phyloP scores from a whole-genome alignment of 345 rosid species.

The Cardamine occulta region DNA sequence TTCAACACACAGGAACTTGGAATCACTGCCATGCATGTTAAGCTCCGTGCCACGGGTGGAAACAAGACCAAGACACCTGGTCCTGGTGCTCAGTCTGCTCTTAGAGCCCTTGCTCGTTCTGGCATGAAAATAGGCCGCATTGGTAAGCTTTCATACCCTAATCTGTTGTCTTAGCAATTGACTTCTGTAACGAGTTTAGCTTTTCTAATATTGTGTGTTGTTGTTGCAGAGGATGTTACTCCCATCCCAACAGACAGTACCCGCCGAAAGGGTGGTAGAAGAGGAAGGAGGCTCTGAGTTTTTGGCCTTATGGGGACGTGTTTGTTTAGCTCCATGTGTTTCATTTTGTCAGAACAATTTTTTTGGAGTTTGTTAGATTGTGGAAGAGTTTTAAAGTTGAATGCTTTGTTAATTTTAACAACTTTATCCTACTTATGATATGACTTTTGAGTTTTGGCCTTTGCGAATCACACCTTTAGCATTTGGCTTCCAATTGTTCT shows the following conservation, averaged over 20 bases:
- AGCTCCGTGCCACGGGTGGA: slow-evolving; percentile 89
- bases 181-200: too few species aligned
- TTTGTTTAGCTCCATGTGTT: slow-evolving; percentile 23
- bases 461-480: neutral
- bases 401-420: slow-evolving; percentile 7
- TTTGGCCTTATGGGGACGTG: neutral
- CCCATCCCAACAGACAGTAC: slow-evolving; percentile 95
- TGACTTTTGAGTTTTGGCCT: neutral
- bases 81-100: slow-evolving; percentile 91
- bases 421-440: slow-evolving; percentile 1
- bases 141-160: slow-evolving; percentile 42
- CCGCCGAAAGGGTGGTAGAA: slow-evolving; percentile 89
- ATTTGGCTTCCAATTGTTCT: neutral
- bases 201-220: too few species aligned
- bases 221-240: slow-evolving; percentile 98
- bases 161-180: too few species aligned
- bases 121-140: slow-evolving; percentile 96
- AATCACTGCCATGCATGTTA: slow-evolving; percentile 76
- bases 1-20: slow-evolving; percentile 65
- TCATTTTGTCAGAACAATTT: slow-evolving; percentile 9
- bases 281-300: slow-evolving; percentile 83
- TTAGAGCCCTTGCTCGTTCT: slow-evolving; percentile 93
- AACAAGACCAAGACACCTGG: slow-evolving; percentile 90
- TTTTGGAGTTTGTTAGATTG: slow-evolving; percentile 27
- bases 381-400: slow-evolving; percentile 29